These are phyloP conservation scores for Dictyostelium brefeldianum DNA, from an alignment of 78 protist species.

Conservation along the genomic window DNA sequence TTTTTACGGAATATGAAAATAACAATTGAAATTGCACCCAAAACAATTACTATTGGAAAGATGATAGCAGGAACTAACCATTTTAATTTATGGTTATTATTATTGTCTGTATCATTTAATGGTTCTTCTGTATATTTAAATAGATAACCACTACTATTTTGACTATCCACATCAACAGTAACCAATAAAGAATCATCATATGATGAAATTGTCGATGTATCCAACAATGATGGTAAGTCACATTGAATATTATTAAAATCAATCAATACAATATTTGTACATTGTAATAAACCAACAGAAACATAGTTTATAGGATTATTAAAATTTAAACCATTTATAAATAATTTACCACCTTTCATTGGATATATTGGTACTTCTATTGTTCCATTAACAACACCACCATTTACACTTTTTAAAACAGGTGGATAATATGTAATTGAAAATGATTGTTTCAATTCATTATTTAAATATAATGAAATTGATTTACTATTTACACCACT, in stretches of 20 bases:
- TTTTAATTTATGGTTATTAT: background rate
- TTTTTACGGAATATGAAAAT: background rate
- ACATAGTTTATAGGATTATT: slow-evolving; percentile 1
- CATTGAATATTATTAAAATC: background rate
- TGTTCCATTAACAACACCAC: background rate
- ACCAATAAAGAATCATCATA: background rate
- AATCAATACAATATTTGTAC: background rate
- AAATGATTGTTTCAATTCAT: no score
- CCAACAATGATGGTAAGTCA: background rate
- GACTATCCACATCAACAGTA: background rate
- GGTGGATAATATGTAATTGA: no score
- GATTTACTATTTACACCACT: background rate
- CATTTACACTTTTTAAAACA: no score
- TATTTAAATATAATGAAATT: background rate
- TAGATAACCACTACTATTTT: background rate
- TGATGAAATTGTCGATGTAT: background rate
- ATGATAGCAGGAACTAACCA: slow-evolving; percentile 6
- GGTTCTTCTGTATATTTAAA: background rate
- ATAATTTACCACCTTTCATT: background rate
- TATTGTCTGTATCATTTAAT: background rate
- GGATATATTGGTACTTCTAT: slow-evolving; percentile 12
- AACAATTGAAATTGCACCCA: background rate
- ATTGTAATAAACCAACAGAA: background rate
- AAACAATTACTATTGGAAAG: background rate
- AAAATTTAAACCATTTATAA: background rate